Conservation (phyloP, 2,329 filamentous ascomycete species). For the Chaetomiaceae sp. region DNA sequence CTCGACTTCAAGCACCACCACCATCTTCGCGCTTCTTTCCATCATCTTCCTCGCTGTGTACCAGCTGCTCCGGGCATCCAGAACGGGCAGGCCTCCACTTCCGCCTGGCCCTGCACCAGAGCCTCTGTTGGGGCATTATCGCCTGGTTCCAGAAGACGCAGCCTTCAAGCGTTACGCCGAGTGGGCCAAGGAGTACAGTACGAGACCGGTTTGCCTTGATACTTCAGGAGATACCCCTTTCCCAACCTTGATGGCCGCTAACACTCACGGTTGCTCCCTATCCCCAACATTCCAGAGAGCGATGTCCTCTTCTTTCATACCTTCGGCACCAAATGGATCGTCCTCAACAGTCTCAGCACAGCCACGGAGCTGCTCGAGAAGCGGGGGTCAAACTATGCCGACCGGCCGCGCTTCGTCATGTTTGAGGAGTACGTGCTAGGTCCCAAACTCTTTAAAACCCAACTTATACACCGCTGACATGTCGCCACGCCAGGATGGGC, state of each 20-base stretch:
- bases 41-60: constrained; percentile 14
- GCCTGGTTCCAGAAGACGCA: constrained; percentile 29
- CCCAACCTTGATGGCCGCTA: background rate
- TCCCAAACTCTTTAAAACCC: background rate
- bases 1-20: background rate
- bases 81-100: constrained; percentile 18
- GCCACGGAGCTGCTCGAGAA: constrained; percentile 36
- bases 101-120: constrained; percentile 30
- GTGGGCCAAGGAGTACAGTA: constrained; percentile 32
- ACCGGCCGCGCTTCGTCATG: constrained; percentile 36
- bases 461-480: background rate
- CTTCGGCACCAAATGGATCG: constrained; percentile 31
- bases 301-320: constrained; percentile 31
- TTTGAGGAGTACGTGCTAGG: constrained; percentile 27
- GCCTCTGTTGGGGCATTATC: constrained; percentile 30
- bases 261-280: background rate
- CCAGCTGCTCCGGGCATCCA: background rate
- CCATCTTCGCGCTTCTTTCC: background rate
- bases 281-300: constrained; percentile 17
- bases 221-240: too few relatives aligned
- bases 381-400: constrained; percentile 34
- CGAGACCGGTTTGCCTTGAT: constrained; percentile 16
- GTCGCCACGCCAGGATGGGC: constrained; percentile 34
- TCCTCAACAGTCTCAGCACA: constrained; percentile 33
- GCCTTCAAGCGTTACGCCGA: constrained; percentile 30